Evolutionary conservation across 768 basidiomycete species (phyloP), one percentile per base, ranked within the genome.

Genomic region (Pulveroboletus ravenelii): DNA sequence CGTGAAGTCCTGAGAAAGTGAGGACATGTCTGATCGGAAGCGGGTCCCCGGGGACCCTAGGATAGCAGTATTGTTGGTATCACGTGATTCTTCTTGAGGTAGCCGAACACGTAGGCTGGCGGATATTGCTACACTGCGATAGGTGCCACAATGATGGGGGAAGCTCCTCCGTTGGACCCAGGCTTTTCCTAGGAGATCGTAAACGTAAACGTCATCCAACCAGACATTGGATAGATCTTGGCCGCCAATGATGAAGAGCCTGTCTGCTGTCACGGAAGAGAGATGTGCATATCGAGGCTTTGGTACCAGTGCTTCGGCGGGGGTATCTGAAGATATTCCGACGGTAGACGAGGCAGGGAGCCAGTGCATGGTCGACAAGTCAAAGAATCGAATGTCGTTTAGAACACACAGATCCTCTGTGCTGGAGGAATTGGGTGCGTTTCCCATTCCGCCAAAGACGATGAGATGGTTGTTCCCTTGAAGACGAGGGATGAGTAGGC

Each of bases 401-500:
- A 96, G 72, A n/a, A 97, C 95, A 54, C 87, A 89, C 25, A 93
- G 79, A 55, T 92, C 87, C 50, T 91, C 88, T 6, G 85, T 78
- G 60, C 78, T 84, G 38, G 77, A 72, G 1, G 85, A 78, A 55
- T 87, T 80, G 10, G 83, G 78, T 61, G 84, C 74, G 68, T 88
- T 85, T 63, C 89, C 85, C 93, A 97, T 96, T 10, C 95, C 94
- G 17, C 95, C 95, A 63, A 97, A 97, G 44, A 97, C 76, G 55
- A 98, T 84, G 47, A 99, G 75, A 60, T 91, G 84, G 66, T 89
- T 85, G 63, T 89, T 85, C 93, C 93, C 89, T 34, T 55, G 52
- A 50, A 47, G 56, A 59, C 8, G 47, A 27, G 34, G 54, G 17
- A 60, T 56, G 51, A 56, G 52, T 25, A 58, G 35, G 52, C 25